Percentiles rank a stretch among this genome's conserved stretches.
phyloP scores from a whole-genome alignment of 129 eudicot genomes.

The Scalesia atractyloides region DNA sequence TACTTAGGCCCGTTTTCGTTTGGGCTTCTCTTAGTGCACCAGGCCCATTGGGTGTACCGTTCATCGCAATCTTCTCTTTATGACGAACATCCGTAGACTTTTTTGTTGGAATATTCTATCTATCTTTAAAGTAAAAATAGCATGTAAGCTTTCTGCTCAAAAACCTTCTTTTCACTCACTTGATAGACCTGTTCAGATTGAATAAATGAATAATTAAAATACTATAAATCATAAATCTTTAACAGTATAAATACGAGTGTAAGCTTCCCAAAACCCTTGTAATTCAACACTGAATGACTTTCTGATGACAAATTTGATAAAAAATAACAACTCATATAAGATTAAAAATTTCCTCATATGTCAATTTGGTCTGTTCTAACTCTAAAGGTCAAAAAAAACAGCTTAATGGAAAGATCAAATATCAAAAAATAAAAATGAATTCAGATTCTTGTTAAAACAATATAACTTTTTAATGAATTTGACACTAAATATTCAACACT shows the following conservation, averaged over 20 bases:
- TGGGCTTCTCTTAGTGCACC: constrained; percentile 19
- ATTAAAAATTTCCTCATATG: no score
- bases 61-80: constrained; percentile 48
- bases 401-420: not conserved
- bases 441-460: not conserved
- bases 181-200: constrained; percentile 73
- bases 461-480: not conserved
- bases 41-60: constrained; percentile 18
- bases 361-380: not conserved
- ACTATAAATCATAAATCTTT: no score
- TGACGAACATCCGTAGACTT: constrained; percentile 49
- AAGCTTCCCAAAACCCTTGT: no score
- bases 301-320: no score
- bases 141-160: constrained; percentile 98
- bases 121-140: constrained; percentile 71
- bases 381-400: not conserved
- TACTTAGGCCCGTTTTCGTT: constrained; percentile 28
- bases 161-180: constrained; percentile 80
- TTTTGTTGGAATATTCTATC: constrained; percentile 39
- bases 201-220: no score
- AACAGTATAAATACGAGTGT: no score
- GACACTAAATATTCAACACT: not conserved
- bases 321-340: no score
- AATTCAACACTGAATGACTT: no score
- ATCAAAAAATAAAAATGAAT: not conserved